Base-by-base conservation (phyloP, 2,329 filamentous ascomycete genomes). In the Aspergillus sp. region DNA sequence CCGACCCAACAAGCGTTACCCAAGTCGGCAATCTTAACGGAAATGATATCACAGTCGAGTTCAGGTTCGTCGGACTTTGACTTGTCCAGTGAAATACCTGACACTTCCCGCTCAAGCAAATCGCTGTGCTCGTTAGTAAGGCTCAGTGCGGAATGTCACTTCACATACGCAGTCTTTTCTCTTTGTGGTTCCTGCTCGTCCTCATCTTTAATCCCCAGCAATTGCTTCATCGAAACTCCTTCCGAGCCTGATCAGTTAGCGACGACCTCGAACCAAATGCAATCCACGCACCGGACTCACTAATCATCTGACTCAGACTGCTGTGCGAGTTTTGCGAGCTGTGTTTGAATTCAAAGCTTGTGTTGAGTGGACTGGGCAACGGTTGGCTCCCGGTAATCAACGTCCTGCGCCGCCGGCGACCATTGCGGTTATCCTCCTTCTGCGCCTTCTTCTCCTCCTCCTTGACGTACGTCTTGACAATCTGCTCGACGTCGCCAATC, bases 1-100 rank as follows among this genome's bases (percentile, higher is more conserved):
- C 93, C 93, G 30, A 97, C 93, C 95, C 95, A 99, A 82, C 95
- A 99, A 22, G 95, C 95, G 76, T 99, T 99, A 63, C 95, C 95
- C 59, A 99, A 83, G 82, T 99, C 95, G 47, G 95, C 95, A 81
- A 99, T 99, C 82, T 99, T 99, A 77, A 99, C 95, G 38, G 94
- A 97, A 71, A 99, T 98, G 67, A 93, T 90, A 66, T 93, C 91
- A 68, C 84, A 83, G 45, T 74, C 70, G 15, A 67, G 67, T 51
- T 75, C 74, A 8, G 15, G 34, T 43, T 76, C 72, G 3, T 66
- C 61, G 9, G 68, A 66, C 72, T 72, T 69, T 31, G 85, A 83
- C 75, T 93, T 97, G 72, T 96, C 93, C 46, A 98, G 88, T 58
- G 93, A 96, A 71, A 98, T 98, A 56, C 93, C 92, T 1, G 93